Base-by-base conservation (phyloP, 805 yeast species). In the Lipomyces kockii region DNA sequence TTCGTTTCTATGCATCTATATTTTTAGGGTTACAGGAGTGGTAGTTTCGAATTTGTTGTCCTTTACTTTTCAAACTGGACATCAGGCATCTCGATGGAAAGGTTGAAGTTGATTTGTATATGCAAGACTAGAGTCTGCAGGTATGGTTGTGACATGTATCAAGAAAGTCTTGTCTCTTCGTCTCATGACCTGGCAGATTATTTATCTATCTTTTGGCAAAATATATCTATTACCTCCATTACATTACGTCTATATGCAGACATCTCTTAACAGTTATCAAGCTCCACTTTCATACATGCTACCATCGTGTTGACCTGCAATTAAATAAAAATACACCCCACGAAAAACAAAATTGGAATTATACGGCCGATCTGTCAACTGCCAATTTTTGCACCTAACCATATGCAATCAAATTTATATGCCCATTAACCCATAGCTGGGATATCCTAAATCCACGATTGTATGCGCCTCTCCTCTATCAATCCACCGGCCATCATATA, bases 401-500 rank as follows among this genome's bases (percentile, higher is more conserved):
- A 43, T 17, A 43, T 43, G 49, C 49, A 43, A 37, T 14, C 43
- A 37, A 37, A 37, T 4, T 37, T 37, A 29, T 29, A 29, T 29
- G 32, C 32, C 32, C 32, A 5, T 29, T 29, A 29, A 29, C 4
- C 32, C 32, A 29, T 7, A 29, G 32, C 32, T 29, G 6, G 32
- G 6, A 29, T 29, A 29, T 43, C 1, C 49, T 43, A 43, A 12
- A 43, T 17, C 20, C 20, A 43, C 39, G 25, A 17, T n/a, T 17
- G 9, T 3, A 43, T 17, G 49, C 49, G 2, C 22, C 22, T 43
- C 20, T 0, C 9, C 49, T 43, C 11, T 12, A 43, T 43, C 49
- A 69, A 34, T 7, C 61, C 71, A 20, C 65, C 71, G 6, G 68
- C 68, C 72, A 69, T 67, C 71, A 67, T 67, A 34, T 67, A 67